phyloP scores from a whole-genome alignment of 495 filamentous ascomycete species.

The Xylaria bambusicola region DNA sequence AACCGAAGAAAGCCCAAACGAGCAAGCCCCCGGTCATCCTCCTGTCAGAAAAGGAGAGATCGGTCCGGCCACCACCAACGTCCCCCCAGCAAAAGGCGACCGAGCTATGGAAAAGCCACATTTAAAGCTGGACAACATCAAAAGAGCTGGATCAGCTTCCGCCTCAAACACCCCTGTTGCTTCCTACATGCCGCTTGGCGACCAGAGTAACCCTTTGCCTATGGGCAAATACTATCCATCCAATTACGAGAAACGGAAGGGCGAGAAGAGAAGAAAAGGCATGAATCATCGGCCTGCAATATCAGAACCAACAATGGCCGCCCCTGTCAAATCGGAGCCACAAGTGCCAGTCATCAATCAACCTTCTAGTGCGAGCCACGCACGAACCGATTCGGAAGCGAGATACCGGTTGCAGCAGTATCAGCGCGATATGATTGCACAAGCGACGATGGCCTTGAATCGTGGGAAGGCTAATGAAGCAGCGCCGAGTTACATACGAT shows the following conservation, averaged over 20 bases:
- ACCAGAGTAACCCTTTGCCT: constrained; percentile 39
- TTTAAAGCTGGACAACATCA: constrained; percentile 7
- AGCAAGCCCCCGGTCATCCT: background rate
- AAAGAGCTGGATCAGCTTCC: constrained; percentile 17
- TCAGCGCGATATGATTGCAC: constrained; percentile 61
- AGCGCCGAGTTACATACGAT: constrained; percentile 29
- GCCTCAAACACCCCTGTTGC: constrained; percentile 38
- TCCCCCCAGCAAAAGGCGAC: constrained; percentile 19
- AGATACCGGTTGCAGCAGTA: constrained; percentile 57
- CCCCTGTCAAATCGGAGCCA: constrained; percentile 30
- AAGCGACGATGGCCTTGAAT: constrained; percentile 48
- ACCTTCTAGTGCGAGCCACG: constrained; percentile 21
- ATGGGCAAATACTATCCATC: constrained; percentile 59
- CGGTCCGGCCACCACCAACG: constrained; percentile 18
- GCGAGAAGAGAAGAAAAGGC: constrained; percentile 27
- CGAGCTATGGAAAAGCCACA: constrained; percentile 21
- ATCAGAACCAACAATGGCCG: constrained; percentile 21
- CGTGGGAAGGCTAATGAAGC: constrained; percentile 38
- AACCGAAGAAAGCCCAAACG: constrained; percentile 24
- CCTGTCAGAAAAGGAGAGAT: constrained; percentile 4
- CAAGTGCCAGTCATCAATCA: constrained; percentile 31
- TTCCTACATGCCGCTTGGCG: constrained; percentile 45
- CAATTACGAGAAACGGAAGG: constrained; percentile 48
- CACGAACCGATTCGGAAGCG: constrained; percentile 46
- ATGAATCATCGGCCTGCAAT: constrained; percentile 20